A percentile compares a stretch with the other conserved stretches of the same genome.
Conservation (phyloP, 2,329 filamentous ascomycete species). For the Escovopsis sp. region DNA sequence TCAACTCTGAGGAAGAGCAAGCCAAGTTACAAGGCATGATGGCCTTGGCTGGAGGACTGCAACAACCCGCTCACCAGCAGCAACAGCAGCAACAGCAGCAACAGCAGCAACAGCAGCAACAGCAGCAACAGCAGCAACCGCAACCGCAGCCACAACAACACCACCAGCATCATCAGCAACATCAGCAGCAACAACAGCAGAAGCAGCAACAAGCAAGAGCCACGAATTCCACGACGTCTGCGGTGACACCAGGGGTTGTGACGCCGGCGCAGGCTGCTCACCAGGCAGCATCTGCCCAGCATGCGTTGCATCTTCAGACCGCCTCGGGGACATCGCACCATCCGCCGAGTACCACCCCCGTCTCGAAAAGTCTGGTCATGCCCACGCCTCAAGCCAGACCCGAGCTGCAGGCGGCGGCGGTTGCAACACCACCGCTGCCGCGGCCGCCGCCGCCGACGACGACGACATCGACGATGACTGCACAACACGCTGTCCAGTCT, state of each 20-base stretch:
- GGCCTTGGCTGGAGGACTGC: conserved; percentile 37
- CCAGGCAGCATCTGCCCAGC: conserved; percentile 11
- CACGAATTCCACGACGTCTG: conserved; percentile 11
- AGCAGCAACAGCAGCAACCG: no score
- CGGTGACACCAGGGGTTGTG: conserved; percentile 15
- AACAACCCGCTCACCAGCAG: conserved; percentile 22
- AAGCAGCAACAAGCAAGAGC: conserved; percentile 16
- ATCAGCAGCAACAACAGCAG: no score
- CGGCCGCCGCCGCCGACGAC: no score
- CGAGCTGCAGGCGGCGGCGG: conserved; percentile 14
- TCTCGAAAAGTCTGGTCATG: conserved; percentile 3
- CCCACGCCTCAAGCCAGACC: conserved; percentile 11
- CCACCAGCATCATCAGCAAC: no score
- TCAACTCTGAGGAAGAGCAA: conserved; percentile 44
- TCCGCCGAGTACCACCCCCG: conserved; percentile 5
- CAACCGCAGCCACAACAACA: no score
- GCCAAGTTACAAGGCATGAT: conserved; percentile 47
- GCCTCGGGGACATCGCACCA: conserved; percentile 4
- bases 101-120: no score
- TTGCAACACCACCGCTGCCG: no score
- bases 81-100: no score
- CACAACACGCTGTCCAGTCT: conserved; percentile 18
- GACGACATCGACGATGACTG: no score
- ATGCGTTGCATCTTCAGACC: conserved; percentile 8
- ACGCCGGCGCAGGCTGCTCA: conserved; percentile 21